Conservation (phyloP, 257 asterid species). For the Striga asiatica region DNA sequence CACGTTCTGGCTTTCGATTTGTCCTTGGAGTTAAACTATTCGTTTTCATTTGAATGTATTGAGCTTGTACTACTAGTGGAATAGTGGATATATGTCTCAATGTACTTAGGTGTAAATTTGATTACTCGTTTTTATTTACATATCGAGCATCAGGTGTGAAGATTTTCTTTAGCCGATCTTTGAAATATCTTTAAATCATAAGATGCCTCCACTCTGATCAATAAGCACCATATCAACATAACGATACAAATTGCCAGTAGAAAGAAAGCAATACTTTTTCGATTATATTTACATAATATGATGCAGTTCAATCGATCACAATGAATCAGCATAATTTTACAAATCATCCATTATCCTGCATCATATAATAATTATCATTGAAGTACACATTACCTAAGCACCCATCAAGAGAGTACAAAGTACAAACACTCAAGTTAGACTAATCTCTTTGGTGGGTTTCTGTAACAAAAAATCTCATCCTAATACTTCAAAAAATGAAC, state of each 20-base stretch:
- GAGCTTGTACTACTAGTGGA: constrained; percentile 8
- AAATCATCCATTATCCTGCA: neutral
- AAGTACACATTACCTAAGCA: too few species aligned
- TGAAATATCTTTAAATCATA: neutral
- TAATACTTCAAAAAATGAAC: neutral
- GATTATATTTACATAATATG: neutral
- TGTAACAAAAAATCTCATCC: neutral
- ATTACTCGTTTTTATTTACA: constrained; percentile 10
- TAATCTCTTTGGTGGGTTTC: neutral
- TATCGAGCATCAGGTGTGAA: neutral
- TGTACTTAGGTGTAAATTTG: constrained; percentile 14
- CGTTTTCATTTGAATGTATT: constrained; percentile 13
- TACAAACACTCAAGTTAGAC: too few species aligned
- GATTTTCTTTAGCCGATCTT: neutral
- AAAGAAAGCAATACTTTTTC: too few species aligned
- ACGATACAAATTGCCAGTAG: too few species aligned
- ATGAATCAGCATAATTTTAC: neutral
- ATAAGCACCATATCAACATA: too few species aligned
- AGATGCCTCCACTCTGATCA: too few species aligned
- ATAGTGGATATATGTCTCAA: constrained; percentile 1
- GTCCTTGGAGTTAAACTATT: constrained; percentile 15
- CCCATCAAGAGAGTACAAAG: too few species aligned
- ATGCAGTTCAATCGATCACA: neutral
- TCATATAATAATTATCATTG: too few species aligned
- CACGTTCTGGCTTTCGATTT: constrained; percentile 4